These are phyloP conservation scores for Daldinia grandis DNA, from an alignment of 495 filamentous ascomycete species.

Conservation along the genomic window DNA sequence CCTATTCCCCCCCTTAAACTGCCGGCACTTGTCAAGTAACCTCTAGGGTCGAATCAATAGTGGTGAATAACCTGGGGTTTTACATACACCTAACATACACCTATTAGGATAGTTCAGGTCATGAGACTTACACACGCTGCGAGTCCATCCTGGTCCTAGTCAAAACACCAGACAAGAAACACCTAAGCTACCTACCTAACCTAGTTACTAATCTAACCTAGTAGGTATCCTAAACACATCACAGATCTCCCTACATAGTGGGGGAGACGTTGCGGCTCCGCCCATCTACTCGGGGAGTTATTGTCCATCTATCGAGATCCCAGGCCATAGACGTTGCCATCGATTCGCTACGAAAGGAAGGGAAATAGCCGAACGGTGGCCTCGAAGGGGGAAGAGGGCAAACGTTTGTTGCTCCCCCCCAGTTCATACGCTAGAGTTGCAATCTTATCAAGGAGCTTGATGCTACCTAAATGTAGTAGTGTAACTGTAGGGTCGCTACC, in stretches of 20 bases:
- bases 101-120: background rate
- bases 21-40: background rate
- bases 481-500: background rate
- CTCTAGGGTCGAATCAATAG: conserved; percentile 2
- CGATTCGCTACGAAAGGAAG: conserved; percentile 1
- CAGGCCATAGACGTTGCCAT: background rate
- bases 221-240: background rate
- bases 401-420: background rate
- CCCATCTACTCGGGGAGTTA: background rate
- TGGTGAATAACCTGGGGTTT: background rate
- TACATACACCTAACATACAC: background rate
- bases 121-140: background rate
- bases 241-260: background rate
- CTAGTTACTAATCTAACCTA: no score
- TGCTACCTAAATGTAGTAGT: background rate
- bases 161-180: background rate
- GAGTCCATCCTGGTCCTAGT: background rate
- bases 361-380: background rate
- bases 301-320: conserved; percentile 5
- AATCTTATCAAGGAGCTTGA: conserved; percentile 15
- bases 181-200: background rate
- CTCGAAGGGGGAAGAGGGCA: background rate
- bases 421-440: background rate
- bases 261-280: background rate
- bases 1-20: background rate